phyloP scores from a whole-genome alignment of 495 filamentous ascomycete species.

The Aspergillus heteromorphus region DNA sequence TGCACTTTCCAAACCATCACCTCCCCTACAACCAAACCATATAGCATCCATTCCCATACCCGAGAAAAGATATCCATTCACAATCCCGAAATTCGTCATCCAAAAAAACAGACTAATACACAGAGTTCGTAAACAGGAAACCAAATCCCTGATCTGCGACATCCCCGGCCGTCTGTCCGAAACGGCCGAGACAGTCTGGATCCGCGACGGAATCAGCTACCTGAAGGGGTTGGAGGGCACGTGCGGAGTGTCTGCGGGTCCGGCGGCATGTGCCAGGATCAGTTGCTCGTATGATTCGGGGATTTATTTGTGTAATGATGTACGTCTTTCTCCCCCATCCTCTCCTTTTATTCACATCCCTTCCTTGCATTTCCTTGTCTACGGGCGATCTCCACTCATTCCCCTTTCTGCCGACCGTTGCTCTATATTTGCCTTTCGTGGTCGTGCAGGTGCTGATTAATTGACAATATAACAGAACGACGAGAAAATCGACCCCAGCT shows the following conservation, averaged over 20 bases:
- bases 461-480: not conserved
- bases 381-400: not conserved
- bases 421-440: not conserved
- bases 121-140: not conserved
- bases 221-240: not conserved
- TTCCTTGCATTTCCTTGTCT: too few species aligned
- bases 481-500: not conserved
- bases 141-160: not conserved
- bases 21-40: too few species aligned
- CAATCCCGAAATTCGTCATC: too few species aligned
- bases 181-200: not conserved
- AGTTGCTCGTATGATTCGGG: not conserved
- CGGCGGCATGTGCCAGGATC: not conserved
- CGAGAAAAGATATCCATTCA: too few species aligned
- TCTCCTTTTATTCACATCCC: too few species aligned
- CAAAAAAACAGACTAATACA: not conserved
- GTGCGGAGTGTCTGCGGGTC: not conserved
- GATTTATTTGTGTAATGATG: conserved; percentile 1
- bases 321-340: not conserved
- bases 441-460: too few species aligned
- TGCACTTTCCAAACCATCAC: too few species aligned
- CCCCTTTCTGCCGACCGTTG: not conserved
- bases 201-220: not conserved
- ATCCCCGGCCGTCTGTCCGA: not conserved
- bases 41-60: too few species aligned